Base-by-base conservation (phyloP, 2,329 filamentous ascomycete species). In the Rachicladosporium sp. region DNA sequence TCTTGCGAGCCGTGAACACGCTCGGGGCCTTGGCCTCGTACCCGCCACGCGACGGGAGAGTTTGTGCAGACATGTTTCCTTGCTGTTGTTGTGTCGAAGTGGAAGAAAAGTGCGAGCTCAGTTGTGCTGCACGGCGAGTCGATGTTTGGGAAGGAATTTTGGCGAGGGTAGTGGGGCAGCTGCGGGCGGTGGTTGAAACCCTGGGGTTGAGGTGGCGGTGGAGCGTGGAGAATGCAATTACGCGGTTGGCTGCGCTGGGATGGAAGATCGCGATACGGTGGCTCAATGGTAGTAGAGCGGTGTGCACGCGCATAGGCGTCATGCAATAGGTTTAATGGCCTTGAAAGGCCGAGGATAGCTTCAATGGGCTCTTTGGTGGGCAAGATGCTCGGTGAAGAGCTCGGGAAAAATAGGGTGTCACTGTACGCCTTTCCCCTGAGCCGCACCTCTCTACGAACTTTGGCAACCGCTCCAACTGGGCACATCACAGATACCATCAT, bases 1-100 rank as follows among this genome's bases (percentile, higher is more conserved):
- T 73, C 76, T 93, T 95, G 71, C 88, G 82, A 62, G 82, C 67
- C 59, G 72, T 73, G 73, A 86, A 98, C 49, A 66, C 63, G 46
- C 27, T 27, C 27, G 36, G 36, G 70, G 81, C 78, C 57, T 67
- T 71, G 54, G 51, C 50, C 47, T 61, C 53, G 49, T 45, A 51
- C 48, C 51, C 49, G 38, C 50, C 50, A 35, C 51, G 51, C 37
- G 48, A 47, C 31, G 51, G 50, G 19, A 52, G 43, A 19, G 15
- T 19, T 19, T 19, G 15, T 19, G 15, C 15, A 19, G 15, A 19
- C 15, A 19, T 19, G 15, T 19, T 19, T 19, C 15, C 15, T 19
- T 11, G 46, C 43, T n/a, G 46, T 42, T 34, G 46, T 42, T 4
- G 45, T 37, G 43, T 46, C 45, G 46, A 42, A 29, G 44, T 45